phyloP scores from a whole-genome alignment of 2,329 filamentous ascomycete species.

The Epicoccum nigrum region DNA sequence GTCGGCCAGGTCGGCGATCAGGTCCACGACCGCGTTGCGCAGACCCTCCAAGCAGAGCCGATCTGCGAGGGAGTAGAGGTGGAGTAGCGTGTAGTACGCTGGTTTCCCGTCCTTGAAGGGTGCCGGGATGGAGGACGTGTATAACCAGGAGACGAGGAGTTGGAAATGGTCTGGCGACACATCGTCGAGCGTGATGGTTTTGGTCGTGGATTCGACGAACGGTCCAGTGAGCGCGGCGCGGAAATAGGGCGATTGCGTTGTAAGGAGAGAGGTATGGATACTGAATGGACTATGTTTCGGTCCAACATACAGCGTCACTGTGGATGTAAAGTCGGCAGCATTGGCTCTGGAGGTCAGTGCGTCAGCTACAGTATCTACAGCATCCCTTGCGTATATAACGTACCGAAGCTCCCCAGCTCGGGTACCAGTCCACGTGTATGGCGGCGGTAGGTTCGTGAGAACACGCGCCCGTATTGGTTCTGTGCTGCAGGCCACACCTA shows the following conservation, averaged over 20 bases:
- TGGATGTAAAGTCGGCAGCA: slow-evolving; percentile 50
- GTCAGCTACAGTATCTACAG: slow-evolving; percentile 1
- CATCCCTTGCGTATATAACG: slow-evolving; percentile 22
- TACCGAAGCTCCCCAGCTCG: slow-evolving; percentile 29
- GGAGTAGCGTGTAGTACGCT: slow-evolving; percentile 58
- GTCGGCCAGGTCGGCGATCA: slow-evolving; percentile 54
- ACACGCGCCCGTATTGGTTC: slow-evolving; percentile 20
- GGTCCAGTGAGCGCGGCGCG: slow-evolving; percentile 55
- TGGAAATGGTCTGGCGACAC: slow-evolving; percentile 55
- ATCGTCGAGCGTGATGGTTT: slow-evolving; percentile 53
- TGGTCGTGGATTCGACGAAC: slow-evolving; percentile 54
- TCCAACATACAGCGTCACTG: slow-evolving; percentile 48
- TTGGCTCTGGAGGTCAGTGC: slow-evolving; percentile 38
- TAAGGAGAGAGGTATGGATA: slow-evolving; percentile 57
- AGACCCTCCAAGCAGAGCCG: slow-evolving; percentile 54
- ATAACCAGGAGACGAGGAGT: slow-evolving; percentile 59
- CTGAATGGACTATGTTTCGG: slow-evolving; percentile 49
- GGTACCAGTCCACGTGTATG: slow-evolving; percentile 36
- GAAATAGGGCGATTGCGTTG: slow-evolving; percentile 57
- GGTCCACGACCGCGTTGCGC: slow-evolving; percentile 53
- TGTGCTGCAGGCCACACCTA: slow-evolving; percentile 18
- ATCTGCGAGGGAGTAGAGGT: slow-evolving; percentile 56
- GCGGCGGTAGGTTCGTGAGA: slow-evolving; percentile 38
- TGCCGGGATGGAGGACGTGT: slow-evolving; percentile 50
- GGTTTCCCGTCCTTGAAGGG: slow-evolving; percentile 55